phyloP scores from a whole-genome alignment of 106 monocot genomes.

The Dendrobium chrysotoxum region DNA sequence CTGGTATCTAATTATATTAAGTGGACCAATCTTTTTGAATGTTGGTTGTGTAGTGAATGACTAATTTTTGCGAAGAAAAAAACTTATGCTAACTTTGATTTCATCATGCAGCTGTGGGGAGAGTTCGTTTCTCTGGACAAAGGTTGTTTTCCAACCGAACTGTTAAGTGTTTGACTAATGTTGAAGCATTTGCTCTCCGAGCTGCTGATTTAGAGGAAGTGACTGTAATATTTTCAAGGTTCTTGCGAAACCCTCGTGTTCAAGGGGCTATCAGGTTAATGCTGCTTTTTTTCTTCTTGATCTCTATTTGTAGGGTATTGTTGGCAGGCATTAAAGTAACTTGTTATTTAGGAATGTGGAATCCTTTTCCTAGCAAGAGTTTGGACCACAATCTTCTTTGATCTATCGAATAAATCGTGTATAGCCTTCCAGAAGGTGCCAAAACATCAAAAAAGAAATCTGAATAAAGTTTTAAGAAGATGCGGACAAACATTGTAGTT shows the following conservation, averaged over 20 bases:
- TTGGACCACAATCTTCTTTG: too few species aligned
- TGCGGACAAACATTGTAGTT: too few species aligned
- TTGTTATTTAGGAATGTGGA: too few species aligned
- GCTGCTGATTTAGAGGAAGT: conserved; percentile 74
- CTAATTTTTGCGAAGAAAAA: neutral
- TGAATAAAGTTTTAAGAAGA: too few species aligned
- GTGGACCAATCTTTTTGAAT: too few species aligned
- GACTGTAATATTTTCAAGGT: conserved; percentile 49
- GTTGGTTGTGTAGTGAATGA: too few species aligned
- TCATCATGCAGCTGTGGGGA: conserved; percentile 46
- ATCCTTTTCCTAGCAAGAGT: too few species aligned
- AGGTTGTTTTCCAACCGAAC: conserved; percentile 52
- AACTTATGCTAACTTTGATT: neutral
- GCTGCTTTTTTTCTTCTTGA: neutral
- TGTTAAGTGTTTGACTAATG: conserved; percentile 74
- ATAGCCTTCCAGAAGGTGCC: too few species aligned
- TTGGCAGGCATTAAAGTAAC: neutral
- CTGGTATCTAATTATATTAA: too few species aligned
- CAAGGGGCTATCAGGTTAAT: conserved; percentile 81
- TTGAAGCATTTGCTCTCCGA: conserved; percentile 71
- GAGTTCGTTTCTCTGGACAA: conserved; percentile 29
- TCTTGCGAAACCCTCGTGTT: conserved; percentile 69
- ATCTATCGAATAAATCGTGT: too few species aligned
- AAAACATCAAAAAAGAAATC: too few species aligned
- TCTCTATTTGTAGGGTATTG: neutral